These are phyloP conservation scores for Nidularia sp. DNA, from an alignment of 768 basidiomycete genomes.

Conservation along the genomic window DNA sequence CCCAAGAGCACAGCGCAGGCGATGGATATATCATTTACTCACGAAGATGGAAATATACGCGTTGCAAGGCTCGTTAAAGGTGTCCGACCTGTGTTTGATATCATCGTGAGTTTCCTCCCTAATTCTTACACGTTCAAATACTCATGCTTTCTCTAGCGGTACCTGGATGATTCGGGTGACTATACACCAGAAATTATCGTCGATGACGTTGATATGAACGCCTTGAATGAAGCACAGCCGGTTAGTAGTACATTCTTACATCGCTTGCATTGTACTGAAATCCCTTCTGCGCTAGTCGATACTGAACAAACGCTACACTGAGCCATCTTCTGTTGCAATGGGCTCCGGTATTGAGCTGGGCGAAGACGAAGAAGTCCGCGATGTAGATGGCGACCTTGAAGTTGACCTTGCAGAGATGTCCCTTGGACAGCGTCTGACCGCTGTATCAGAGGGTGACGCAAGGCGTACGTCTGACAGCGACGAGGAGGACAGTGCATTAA, in stretches of 20 bases:
- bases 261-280: background rate
- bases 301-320: constrained; percentile 64
- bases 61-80: constrained; percentile 54
- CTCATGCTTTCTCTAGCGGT: constrained; percentile 34
- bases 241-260: background rate
- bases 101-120: constrained; percentile 41
- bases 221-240: background rate
- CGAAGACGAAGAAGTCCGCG: constrained; percentile 47
- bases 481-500: constrained; percentile 24
- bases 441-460: constrained; percentile 52
- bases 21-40: constrained; percentile 42
- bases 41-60: constrained; percentile 39
- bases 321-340: constrained; percentile 56
- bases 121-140: background rate
- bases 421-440: constrained; percentile 85
- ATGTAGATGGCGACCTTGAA: constrained; percentile 69
- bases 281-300: constrained; percentile 26
- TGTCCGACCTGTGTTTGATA: constrained; percentile 54
- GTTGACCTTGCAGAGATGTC: constrained; percentile 87
- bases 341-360: constrained; percentile 64
- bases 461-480: constrained; percentile 43
- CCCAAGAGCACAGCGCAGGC: constrained; percentile 36
- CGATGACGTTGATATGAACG: constrained; percentile 24
- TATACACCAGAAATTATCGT: constrained; percentile 50
- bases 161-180: constrained; percentile 47